Percentiles rank a stretch among this genome's conserved stretches.
These are phyloP conservation scores for Gnomoniopsis sp. DNA, from an alignment of 2,329 filamentous ascomycete species.

Conservation along the genomic window DNA sequence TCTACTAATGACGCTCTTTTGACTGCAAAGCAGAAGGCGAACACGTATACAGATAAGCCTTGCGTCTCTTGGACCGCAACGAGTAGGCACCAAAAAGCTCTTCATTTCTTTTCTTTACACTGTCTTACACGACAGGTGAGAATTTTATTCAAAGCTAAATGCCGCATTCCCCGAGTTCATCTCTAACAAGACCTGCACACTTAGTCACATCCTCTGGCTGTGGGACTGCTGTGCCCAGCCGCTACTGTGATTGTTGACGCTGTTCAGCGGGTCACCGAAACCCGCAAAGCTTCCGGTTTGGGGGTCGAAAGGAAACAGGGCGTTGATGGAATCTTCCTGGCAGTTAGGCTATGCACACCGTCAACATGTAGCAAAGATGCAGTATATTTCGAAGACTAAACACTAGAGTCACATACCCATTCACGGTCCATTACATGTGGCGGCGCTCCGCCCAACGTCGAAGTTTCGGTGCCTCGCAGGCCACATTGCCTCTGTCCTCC, in stretches of 20 bases:
- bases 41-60: too few relatives aligned
- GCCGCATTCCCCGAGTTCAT: too few relatives aligned
- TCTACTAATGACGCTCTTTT: too few relatives aligned
- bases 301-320: conserved; percentile 24
- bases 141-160: too few relatives aligned
- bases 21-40: too few relatives aligned
- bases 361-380: not conserved
- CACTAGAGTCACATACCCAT: conserved; percentile 6
- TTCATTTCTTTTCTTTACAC: too few relatives aligned
- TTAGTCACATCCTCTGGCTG: too few relatives aligned
- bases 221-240: not conserved
- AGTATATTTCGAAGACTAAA: not conserved
- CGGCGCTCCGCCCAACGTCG: not conserved
- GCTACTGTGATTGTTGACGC: not conserved
- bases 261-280: conserved; percentile 10
- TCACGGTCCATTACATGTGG: not conserved
- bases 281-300: conserved; percentile 23
- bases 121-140: too few relatives aligned
- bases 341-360: conserved; percentile 1
- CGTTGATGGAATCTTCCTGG: conserved; percentile 21
- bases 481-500: conserved; percentile 13
- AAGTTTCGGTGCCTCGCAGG: not conserved
- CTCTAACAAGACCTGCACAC: too few relatives aligned
- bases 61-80: too few relatives aligned
- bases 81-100: too few relatives aligned